Conservation (phyloP, 2,329 filamentous ascomycete species). For the Colletotrichum chlorophyti region DNA sequence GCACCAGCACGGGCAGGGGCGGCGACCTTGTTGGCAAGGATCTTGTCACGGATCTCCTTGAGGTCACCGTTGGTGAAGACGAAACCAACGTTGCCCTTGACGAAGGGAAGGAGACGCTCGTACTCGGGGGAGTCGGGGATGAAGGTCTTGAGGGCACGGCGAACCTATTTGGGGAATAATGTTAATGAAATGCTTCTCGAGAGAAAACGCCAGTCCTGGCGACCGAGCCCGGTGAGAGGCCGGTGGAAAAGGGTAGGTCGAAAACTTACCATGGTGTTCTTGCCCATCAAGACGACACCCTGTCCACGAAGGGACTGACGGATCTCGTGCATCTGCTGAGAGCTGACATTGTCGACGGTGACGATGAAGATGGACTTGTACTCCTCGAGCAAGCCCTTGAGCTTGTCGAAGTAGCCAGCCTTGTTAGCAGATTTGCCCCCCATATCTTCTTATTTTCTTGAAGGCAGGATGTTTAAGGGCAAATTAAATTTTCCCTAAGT, state of each 20-base stretch:
- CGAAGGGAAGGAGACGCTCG: conserved; percentile 94
- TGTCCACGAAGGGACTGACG: conserved; percentile 87
- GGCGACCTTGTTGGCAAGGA: conserved; percentile 95
- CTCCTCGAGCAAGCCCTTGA: conserved; percentile 94
- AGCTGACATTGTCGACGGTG: conserved; percentile 98
- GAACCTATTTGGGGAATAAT: conserved; percentile 69
- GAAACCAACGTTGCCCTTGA: conserved; percentile 98
- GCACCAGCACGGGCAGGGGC: conserved; percentile 98
- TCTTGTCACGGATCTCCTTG: conserved; percentile 91
- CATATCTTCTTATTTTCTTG: conserved; percentile 91
- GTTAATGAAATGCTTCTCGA: not conserved
- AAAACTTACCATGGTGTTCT: conserved; percentile 95
- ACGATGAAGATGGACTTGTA: conserved; percentile 99
- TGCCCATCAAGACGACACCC: conserved; percentile 98
- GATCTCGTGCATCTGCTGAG: conserved; percentile 99
- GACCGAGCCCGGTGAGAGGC: too few relatives aligned
- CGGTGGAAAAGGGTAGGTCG: too few relatives aligned
- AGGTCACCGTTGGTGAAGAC: conserved; percentile 99
- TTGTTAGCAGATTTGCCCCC: conserved; percentile 97
- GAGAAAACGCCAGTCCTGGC: too few relatives aligned
- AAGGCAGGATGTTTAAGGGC: conserved; percentile 99
- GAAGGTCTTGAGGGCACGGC: conserved; percentile 97
- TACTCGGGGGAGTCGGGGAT: conserved; percentile 90
- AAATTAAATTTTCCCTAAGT: conserved; percentile 42
- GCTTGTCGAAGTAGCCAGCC: conserved; percentile 99